Evolutionary conservation across 2,329 filamentous ascomycete species (phyloP).

Genomic region (Fusarium sp.): DNA sequence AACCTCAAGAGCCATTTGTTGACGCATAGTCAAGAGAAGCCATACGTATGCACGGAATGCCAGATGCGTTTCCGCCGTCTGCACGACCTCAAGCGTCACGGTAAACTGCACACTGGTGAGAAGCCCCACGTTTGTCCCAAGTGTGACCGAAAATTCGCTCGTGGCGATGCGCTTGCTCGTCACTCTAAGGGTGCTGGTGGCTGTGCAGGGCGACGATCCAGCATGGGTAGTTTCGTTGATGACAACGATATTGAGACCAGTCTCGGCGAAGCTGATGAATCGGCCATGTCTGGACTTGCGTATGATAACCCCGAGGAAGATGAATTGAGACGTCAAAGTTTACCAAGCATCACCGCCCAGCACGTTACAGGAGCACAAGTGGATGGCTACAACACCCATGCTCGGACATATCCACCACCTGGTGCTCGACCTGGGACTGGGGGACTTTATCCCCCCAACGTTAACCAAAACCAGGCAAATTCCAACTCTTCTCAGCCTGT

Average conservation of each 20-base stretch:
- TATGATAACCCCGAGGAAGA: constrained; percentile 70
- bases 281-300: constrained; percentile 65
- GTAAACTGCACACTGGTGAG: constrained; percentile 96
- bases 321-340: constrained; percentile 72
- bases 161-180: constrained; percentile 91
- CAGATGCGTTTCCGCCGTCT: constrained; percentile 90
- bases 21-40: constrained; percentile 98
- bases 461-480: constrained; percentile 65
- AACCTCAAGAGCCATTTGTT: constrained; percentile 97
- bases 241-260: constrained; percentile 76
- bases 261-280: constrained; percentile 62
- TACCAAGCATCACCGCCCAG: constrained; percentile 79
- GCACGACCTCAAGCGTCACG: constrained; percentile 95
- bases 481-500: constrained; percentile 64
- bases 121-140: constrained; percentile 94
- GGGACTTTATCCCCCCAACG: constrained; percentile 71
- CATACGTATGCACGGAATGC: constrained; percentile 93
- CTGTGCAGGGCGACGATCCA: constrained; percentile 90
- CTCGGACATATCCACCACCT: constrained; percentile 83
- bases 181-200: constrained; percentile 97
- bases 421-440: constrained; percentile 61
- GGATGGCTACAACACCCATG: constrained; percentile 67
- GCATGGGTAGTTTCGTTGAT: constrained; percentile 82
- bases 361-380: constrained; percentile 66
- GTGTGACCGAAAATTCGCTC: constrained; percentile 93